Base-by-base conservation (phyloP, 176 grass and related monocot species). In the Lolium perenne region DNA sequence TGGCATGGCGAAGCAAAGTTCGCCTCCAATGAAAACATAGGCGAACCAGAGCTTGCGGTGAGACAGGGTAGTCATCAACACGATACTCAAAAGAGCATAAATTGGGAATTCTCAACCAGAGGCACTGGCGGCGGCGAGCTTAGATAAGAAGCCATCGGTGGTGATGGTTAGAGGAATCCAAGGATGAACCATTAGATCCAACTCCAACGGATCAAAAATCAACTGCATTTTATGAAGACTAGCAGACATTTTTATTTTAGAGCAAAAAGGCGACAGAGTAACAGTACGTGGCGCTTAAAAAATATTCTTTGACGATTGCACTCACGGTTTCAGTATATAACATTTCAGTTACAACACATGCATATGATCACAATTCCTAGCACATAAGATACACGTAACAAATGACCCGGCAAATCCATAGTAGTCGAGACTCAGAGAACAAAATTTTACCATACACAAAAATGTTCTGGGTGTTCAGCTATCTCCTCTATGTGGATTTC, bases 381-480 rank as follows among this genome's bases (percentile, higher is more conserved):
- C 63, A 66, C 26, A 17, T 66, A 38, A 35, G 25, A 46, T 84
- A 87, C 80, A 86, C 13, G 8, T 38, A 53, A 43, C 77, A 71
- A 77, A 70, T 18, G 46, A 75, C 61, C 32, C 41, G 35, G 41
- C n/a, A 72, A 72, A 56, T 65, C 46, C 43, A 16, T 63, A 4
- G 11, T 22, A 17, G 22, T 25, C 10, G 22, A 26, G 41, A 43
- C 41, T 43, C 41, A 43, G 41, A 43, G 26, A 45, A 80, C 76
- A 91, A 84, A 80, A 91, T 22, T 40, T 59, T 69, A 69, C 59
- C 15, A 53, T 51, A 43, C 25, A 91, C 38, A 84, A 79, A 86
- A 61, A 55, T 10, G 41, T 8, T 45, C 29, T 16, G 53, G 51
- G 40, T 6, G n/a, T 32, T 76, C 17, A 32, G 1, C 72, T 76